Conservation (phyloP, 225 moss, liverwort and hornwort species). For the Ulota crispa region DNA sequence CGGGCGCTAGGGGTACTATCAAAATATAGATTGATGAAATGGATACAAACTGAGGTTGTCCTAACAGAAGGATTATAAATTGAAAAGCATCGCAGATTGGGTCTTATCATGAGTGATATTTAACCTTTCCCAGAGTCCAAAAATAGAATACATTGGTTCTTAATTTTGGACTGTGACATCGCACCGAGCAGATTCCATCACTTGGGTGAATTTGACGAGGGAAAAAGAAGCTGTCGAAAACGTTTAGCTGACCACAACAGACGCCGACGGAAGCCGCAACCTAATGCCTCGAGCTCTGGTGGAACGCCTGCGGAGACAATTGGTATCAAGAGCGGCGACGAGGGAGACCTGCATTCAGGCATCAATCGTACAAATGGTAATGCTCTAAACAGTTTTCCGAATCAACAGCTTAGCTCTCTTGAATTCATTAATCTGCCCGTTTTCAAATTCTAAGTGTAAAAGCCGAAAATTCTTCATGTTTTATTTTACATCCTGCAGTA, state of each 20-base stretch:
- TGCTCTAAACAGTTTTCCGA: not conserved
- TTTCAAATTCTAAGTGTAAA: not conserved
- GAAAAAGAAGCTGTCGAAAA: conserved; percentile 91
- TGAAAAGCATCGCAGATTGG: not conserved
- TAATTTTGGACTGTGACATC: conserved; percentile 3
- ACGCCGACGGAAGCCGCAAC: conserved; percentile 86
- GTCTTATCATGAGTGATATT: not conserved
- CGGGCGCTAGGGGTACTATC: not conserved
- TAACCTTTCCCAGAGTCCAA: not conserved
- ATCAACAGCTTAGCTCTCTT: not conserved
- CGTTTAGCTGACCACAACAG: conserved; percentile 92
- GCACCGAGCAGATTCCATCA: conserved; percentile 75
- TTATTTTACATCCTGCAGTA: not conserved
- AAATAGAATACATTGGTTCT: not conserved
- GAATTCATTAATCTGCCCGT: not conserved
- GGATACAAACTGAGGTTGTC: not conserved
- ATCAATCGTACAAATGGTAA: conserved; percentile 50
- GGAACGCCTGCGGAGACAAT: conserved; percentile 57
- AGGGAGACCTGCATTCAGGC: conserved; percentile 43
- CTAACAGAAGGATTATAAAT: not conserved
- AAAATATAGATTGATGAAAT: not conserved
- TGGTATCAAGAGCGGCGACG: conserved; percentile 56
- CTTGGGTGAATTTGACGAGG: conserved; percentile 89
- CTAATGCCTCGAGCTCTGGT: conserved; percentile 59
- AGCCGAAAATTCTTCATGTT: not conserved